Conservation (phyloP, 768 basidiomycete genomes). For the Panaeolus cyanescens region DNA sequence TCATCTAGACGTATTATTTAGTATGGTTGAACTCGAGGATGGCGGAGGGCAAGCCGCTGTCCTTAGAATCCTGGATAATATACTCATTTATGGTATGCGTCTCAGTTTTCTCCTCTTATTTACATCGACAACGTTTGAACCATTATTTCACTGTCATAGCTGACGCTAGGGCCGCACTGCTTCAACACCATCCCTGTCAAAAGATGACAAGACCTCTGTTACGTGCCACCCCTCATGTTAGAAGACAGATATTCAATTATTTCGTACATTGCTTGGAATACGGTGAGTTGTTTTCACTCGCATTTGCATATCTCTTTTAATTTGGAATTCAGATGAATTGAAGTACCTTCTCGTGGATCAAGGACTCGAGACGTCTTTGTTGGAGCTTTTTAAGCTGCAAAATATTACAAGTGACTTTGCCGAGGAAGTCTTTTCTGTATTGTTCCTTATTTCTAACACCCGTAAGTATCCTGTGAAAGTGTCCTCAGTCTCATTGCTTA, state of each 20-base stretch:
- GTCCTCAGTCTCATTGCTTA: too few species aligned
- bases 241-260: not conserved
- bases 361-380: not conserved
- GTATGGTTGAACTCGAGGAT: constrained; percentile 10
- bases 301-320: not conserved
- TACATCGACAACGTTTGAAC: not conserved
- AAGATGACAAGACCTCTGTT: not conserved
- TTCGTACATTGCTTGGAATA: not conserved
- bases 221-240: not conserved
- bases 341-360: not conserved
- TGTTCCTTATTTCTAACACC: not conserved
- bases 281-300: not conserved
- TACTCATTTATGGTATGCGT: constrained; percentile 3
- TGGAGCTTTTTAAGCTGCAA: not conserved
- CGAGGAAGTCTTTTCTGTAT: not conserved
- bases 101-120: not conserved
- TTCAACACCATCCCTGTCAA: not conserved
- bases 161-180: not conserved
- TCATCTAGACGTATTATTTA: constrained; percentile 5
- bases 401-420: not conserved
- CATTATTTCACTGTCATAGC: not conserved
- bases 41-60: constrained; percentile 6
- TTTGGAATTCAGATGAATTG: not conserved
- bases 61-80: constrained; percentile 3
- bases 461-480: not conserved